Conservation (phyloP, 805 yeast genomes). For the Starmerella ratchasimensis region DNA sequence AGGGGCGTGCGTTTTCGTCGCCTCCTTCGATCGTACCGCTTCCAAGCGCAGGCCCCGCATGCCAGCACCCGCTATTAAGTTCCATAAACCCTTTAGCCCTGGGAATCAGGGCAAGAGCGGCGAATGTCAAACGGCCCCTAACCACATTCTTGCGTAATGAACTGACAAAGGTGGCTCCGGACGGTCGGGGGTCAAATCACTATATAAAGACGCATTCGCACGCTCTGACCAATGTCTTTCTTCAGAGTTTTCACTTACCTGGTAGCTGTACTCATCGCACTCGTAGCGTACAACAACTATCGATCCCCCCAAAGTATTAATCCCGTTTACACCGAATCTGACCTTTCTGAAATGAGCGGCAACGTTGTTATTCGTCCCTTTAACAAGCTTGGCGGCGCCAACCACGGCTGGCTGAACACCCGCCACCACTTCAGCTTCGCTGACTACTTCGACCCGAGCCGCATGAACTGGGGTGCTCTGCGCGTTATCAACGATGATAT, state of each 20-base stretch:
- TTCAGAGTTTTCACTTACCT: background rate
- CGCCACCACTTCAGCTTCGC: constrained; percentile 16
- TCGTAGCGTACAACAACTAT: background rate
- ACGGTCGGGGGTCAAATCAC: no score
- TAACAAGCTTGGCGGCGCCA: constrained; percentile 11
- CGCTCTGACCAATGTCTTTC: no score
- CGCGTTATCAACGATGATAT: constrained; percentile 17
- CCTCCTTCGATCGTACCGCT: no score
- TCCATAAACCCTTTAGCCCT: no score
- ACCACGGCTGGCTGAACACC: constrained; percentile 17
- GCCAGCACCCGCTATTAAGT: no score
- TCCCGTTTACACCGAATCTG: background rate
- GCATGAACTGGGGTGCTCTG: constrained; percentile 19
- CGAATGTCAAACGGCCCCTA: no score
- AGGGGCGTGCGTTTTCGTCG: no score
- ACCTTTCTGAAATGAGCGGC: constrained; percentile 3
- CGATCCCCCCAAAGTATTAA: background rate
- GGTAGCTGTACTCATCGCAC: background rate
- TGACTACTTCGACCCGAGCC: constrained; percentile 13
- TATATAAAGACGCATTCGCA: no score
- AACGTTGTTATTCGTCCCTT: constrained; percentile 11
- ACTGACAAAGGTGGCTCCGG: no score
- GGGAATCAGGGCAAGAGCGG: no score
- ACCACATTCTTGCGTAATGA: no score
- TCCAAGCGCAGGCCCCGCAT: no score